Base-by-base conservation (phyloP, 2,329 filamentous ascomycete genomes). In the Pestalotiopsis fici region DNA sequence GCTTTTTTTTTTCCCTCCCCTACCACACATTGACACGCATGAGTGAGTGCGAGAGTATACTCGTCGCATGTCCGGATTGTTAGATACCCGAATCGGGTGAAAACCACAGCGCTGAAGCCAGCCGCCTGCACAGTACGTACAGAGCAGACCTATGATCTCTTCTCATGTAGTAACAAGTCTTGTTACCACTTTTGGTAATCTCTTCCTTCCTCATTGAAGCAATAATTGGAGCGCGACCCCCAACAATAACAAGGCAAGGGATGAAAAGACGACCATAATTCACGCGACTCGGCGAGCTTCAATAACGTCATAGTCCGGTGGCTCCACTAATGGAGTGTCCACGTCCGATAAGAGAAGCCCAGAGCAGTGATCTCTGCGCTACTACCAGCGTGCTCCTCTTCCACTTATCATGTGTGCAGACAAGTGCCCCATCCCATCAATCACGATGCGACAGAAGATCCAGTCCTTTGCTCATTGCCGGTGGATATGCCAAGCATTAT, bases 261-360 rank as follows among this genome's bases (percentile, higher is more conserved):
- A 35, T 35, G n/a, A 18, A 50, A 47, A 18, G 43, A 18, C 13
- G 6, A 50, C n/a, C 9, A 50, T 50, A 50, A 50, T 50, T 27
- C 55, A 25, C 55, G 18, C 55, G 11, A 57, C n/a, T 57, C 6
- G 55, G 23, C 23, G 55, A 57, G 55, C 55, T 28, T 27, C 55
- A 31, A 28, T 21, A 57, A 57, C 55, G 55, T 57, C 55, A 57
- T 57, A 57, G 27, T n/a, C n/a, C 15, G 55, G 55, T 57, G n/a
- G 23, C 27, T 57, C 55, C 55, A 57, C 55, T 57, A 57, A 57
- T 57, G 55, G 55, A 57, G 55, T 57, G 27, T 57, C 55, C 55
- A 57, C 55, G 27, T 57, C 55, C 55, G 55, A 57, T 57, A 57
- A 57, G 55, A 57, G 47, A 54, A 54, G 55, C 55, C 25, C 55